Evolutionary conservation across 306 rosid species (phyloP).

Genomic region (Quercus mongolica): DNA sequence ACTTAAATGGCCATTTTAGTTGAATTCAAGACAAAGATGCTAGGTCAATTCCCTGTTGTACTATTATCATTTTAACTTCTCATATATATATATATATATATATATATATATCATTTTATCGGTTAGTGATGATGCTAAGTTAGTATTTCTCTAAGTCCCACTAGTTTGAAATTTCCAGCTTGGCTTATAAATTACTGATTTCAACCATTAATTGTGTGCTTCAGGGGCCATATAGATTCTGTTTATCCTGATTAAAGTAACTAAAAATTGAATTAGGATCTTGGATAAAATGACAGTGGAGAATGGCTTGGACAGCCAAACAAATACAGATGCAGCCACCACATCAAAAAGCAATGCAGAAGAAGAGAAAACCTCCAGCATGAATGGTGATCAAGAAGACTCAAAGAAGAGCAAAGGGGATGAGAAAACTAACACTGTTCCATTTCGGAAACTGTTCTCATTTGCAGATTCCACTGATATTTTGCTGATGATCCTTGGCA

Average conservation of each 20-base stretch:
- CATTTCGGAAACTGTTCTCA: constrained; percentile 63
- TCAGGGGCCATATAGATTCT: constrained; percentile 20
- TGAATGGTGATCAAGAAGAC: constrained; percentile 13
- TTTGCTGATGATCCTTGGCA: constrained; percentile 56
- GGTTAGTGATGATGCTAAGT: background rate
- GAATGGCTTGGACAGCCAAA: constrained; percentile 23
- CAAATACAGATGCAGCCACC: constrained; percentile 20
- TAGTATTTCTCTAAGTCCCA: background rate
- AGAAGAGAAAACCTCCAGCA: constrained; percentile 17
- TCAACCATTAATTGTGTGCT: background rate
- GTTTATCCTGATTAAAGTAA: background rate
- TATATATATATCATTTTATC: background rate
- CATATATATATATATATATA: background rate
- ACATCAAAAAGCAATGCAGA: constrained; percentile 29
- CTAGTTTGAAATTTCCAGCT: background rate
- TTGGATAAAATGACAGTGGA: constrained; percentile 40
- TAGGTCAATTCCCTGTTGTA: background rate
- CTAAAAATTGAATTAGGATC: background rate
- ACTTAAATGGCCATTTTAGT: background rate
- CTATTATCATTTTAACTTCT: background rate
- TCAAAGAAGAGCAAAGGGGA: constrained; percentile 29
- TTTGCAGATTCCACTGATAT: constrained; percentile 73
- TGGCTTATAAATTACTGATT: constrained; percentile 10
- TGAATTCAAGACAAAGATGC: background rate
- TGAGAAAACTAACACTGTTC: constrained; percentile 45